A percentile compares a stretch with the other conserved stretches of the same genome.
Evolutionary conservation across 2,329 filamentous ascomycete species (phyloP).

Genomic region (Hymenoscyphus scutula): DNA sequence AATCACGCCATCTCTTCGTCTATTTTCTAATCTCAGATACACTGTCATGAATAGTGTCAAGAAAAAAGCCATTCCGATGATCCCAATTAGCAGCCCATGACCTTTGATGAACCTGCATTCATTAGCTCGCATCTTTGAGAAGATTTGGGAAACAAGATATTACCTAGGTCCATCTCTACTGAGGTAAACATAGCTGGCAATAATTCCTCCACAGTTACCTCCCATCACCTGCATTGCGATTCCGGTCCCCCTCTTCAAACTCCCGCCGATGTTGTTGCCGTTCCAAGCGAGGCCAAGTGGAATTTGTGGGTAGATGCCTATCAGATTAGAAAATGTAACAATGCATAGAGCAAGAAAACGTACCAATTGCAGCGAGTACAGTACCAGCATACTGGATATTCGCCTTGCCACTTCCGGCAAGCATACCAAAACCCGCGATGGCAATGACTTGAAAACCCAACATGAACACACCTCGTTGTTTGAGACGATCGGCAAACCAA

Average conservation of each 20-base stretch:
- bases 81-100: conserved; percentile 45
- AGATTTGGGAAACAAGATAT: conserved; percentile 7
- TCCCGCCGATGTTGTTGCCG: conserved; percentile 84
- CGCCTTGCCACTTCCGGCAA: conserved; percentile 62
- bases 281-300: conserved; percentile 84
- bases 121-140: neutral
- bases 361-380: conserved; percentile 70
- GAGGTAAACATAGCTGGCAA: conserved; percentile 50
- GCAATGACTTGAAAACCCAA: conserved; percentile 65
- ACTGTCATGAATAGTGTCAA: conserved; percentile 55
- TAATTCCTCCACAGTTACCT: conserved; percentile 79
- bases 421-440: conserved; percentile 74
- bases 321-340: too few species aligned
- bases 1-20: conserved; percentile 44
- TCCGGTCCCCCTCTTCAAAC: conserved; percentile 85
- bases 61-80: conserved; percentile 45
- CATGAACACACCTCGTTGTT: conserved; percentile 69
- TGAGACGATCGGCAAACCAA: conserved; percentile 70
- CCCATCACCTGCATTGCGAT: conserved; percentile 85
- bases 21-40: conserved; percentile 57
- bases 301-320: conserved; percentile 80
- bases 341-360: too few species aligned
- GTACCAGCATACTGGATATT: conserved; percentile 76
- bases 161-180: conserved; percentile 38
- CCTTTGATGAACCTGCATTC: conserved; percentile 42